phyloP scores from a whole-genome alignment of 1,139 yeast species.

The Debaryomycetaceae sp. region DNA sequence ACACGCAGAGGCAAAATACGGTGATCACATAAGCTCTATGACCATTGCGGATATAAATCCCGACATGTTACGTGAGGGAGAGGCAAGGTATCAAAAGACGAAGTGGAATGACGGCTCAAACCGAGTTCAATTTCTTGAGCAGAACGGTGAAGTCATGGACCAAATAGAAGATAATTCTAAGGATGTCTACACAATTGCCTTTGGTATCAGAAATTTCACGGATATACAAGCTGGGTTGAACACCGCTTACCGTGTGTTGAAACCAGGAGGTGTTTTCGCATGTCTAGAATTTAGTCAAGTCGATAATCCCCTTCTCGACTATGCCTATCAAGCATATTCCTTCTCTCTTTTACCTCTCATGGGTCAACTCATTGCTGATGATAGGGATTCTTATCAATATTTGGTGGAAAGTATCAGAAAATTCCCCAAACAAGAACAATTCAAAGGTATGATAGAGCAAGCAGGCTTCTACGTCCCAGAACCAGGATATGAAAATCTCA shows the following conservation, averaged over 20 bases:
- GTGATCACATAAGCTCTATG: constrained; percentile 76
- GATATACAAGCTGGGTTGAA: constrained; percentile 88
- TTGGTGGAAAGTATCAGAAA: constrained; percentile 88
- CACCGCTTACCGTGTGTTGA: constrained; percentile 90
- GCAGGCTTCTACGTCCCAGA: constrained; percentile 91
- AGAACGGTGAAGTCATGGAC: constrained; percentile 89
- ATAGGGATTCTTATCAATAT: constrained; percentile 92
- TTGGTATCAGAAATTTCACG: constrained; percentile 96
- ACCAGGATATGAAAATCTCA: constrained; percentile 87
- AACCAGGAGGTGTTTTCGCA: constrained; percentile 98
- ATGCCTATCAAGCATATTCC: constrained; percentile 82
- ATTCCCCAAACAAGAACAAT: constrained; percentile 90
- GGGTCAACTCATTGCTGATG: constrained; percentile 95
- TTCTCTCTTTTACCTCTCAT: constrained; percentile 84
- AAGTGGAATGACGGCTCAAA: constrained; percentile 52
- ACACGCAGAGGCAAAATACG: constrained; percentile 77
- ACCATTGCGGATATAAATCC: constrained; percentile 93
- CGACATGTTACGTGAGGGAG: constrained; percentile 94
- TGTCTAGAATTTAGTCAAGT: constrained; percentile 95
- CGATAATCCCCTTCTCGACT: constrained; percentile 70
- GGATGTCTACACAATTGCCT: constrained; percentile 93
- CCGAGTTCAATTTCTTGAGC: constrained; percentile 78
- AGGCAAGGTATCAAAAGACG: constrained; percentile 57
- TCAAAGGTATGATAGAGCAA: constrained; percentile 85
- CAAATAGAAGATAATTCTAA: constrained; percentile 81